These are phyloP conservation scores for Fusarium albosuccineum DNA, from an alignment of 2,329 filamentous ascomycete species.

Conservation along the genomic window DNA sequence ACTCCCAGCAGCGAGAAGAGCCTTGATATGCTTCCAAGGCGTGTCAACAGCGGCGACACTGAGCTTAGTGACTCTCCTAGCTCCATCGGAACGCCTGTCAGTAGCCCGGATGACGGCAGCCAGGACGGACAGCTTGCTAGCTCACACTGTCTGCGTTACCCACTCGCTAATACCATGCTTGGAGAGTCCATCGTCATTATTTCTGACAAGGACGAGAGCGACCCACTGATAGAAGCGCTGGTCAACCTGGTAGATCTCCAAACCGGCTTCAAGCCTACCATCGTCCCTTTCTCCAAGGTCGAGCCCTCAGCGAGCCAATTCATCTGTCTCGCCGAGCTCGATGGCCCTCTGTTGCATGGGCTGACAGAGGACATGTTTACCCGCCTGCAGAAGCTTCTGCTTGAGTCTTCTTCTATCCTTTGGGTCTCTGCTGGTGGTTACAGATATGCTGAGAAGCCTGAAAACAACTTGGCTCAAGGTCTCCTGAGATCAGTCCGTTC, in stretches of 20 bases:
- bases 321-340: constrained; percentile 60
- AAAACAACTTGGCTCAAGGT: constrained; percentile 60
- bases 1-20: background rate
- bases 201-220: constrained; percentile 32
- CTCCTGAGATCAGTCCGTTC: constrained; percentile 61
- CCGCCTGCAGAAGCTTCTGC: constrained; percentile 52
- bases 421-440: constrained; percentile 59
- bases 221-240: constrained; percentile 39
- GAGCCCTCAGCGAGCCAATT: constrained; percentile 39
- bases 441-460: constrained; percentile 51
- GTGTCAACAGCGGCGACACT: background rate
- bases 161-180: background rate
- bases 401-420: constrained; percentile 52
- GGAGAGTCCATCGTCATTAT: constrained; percentile 38
- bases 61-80: background rate
- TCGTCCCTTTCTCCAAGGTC: constrained; percentile 37
- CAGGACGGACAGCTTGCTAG: background rate
- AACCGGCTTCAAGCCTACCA: constrained; percentile 32
- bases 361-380: constrained; percentile 56
- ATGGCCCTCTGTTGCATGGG: constrained; percentile 57
- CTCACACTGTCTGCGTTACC: background rate
- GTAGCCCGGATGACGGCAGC: background rate
- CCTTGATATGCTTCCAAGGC: background rate
- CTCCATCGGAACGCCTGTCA: constrained; percentile 1
- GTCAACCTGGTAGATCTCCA: constrained; percentile 38